Conservation (phyloP, 225 moss, liverwort and hornwort species). For the Asterella californica region DNA sequence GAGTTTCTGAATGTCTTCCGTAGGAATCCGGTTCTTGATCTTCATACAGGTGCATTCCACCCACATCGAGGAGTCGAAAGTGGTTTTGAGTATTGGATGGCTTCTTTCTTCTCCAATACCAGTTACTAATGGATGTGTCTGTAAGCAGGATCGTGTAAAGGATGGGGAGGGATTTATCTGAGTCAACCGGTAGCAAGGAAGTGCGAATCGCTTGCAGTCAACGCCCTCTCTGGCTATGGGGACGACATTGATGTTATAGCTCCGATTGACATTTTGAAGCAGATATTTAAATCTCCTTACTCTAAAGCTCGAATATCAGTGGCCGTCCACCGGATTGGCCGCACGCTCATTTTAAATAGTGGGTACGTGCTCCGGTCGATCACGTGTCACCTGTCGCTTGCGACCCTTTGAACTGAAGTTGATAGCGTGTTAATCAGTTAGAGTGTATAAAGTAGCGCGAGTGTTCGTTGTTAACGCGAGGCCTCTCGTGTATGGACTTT, state of each 20-base stretch:
- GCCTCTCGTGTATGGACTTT: not conserved
- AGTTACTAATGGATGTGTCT: not conserved
- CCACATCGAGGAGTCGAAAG: not conserved
- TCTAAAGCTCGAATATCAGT: conserved; percentile 94
- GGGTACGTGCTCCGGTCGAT: conserved; percentile 50
- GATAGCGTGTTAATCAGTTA: not conserved
- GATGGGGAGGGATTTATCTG: conserved; percentile 88
- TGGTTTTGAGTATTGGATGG: not conserved
- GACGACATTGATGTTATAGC: conserved; percentile 96
- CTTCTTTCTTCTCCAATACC: not conserved
- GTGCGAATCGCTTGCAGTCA: conserved; percentile 88
- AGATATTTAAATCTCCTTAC: conserved; percentile 92
- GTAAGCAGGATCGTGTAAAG: conserved; percentile 64
- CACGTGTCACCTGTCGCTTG: not conserved
- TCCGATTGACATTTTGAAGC: conserved; percentile 89
- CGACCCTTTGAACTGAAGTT: not conserved
- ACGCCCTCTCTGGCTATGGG: conserved; percentile 79
- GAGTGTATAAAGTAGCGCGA: not conserved
- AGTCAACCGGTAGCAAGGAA: conserved; percentile 92
- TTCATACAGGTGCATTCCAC: not conserved
- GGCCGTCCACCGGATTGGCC: conserved; percentile 96
- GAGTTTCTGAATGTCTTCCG: not conserved
- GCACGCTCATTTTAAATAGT: conserved; percentile 82
- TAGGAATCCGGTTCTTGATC: not conserved
- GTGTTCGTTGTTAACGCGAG: not conserved